A percentile compares a stretch with the other conserved stretches of the same genome.
Evolutionary conservation across 1,284 basidiomycete species (phyloP).

Genomic region (Heterobasidion occidentale): DNA sequence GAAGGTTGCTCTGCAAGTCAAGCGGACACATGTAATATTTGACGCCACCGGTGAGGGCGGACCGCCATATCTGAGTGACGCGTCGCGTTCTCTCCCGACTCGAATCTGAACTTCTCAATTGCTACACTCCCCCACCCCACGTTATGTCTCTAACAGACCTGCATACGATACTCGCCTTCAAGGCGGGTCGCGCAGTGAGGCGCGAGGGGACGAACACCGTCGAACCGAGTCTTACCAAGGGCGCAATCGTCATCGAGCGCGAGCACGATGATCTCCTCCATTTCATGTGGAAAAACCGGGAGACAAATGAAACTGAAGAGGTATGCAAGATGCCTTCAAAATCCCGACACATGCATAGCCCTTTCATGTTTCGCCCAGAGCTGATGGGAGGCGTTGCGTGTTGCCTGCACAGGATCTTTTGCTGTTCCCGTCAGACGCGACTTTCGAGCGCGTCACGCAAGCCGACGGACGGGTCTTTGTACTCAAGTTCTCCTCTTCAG

Average conservation of each 20-base stretch:
- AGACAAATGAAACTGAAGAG: conserved; percentile 52
- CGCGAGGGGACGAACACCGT: conserved; percentile 58
- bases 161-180: conserved; percentile 52
- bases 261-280: conserved; percentile 66
- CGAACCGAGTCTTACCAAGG: conserved; percentile 63
- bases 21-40: too few species aligned
- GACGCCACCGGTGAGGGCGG: neutral
- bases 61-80: conserved; percentile 7
- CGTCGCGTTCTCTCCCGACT: conserved; percentile 7
- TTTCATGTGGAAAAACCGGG: conserved; percentile 71
- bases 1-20: too few species aligned
- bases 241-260: conserved; percentile 56
- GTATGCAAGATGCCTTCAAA: conserved; percentile 24
- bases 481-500: conserved; percentile 74
- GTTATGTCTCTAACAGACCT: conserved; percentile 8
- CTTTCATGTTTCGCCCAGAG: too few species aligned
- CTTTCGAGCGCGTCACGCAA: conserved; percentile 59
- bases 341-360: neutral
- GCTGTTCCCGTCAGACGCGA: conserved; percentile 73
- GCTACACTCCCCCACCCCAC: neutral
- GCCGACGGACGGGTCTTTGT: conserved; percentile 64
- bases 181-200: conserved; percentile 70
- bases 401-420: conserved; percentile 53
- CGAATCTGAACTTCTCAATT: neutral
- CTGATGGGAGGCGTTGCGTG: too few species aligned